These are phyloP conservation scores for Herpotrichia juniperi DNA, from an alignment of 2,329 filamentous ascomycete genomes.

Conservation along the genomic window DNA sequence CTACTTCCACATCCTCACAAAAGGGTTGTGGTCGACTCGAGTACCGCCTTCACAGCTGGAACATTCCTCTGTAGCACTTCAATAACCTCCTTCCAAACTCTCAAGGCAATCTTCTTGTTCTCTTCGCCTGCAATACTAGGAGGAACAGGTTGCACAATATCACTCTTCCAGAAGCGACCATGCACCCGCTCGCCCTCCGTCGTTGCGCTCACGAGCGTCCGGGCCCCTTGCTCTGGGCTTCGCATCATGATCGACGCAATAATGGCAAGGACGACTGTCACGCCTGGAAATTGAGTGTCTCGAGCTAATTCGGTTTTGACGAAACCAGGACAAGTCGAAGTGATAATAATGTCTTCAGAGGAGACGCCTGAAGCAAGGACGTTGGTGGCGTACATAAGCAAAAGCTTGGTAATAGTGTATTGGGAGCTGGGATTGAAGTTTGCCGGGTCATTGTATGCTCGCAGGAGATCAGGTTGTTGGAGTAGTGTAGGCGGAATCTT, in stretches of 20 bases:
- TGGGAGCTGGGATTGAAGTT: constrained; percentile 30
- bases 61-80: constrained; percentile 38
- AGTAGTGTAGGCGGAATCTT: constrained; percentile 27
- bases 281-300: constrained; percentile 35
- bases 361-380: constrained; percentile 33
- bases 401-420: constrained; percentile 42
- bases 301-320: constrained; percentile 38
- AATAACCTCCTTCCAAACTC: constrained; percentile 43
- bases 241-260: constrained; percentile 27
- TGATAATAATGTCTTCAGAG: constrained; percentile 40
- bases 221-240: constrained; percentile 34
- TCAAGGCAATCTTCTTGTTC: constrained; percentile 35
- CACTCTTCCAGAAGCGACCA: constrained; percentile 44
- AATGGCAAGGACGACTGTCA: constrained; percentile 18
- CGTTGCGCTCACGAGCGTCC: constrained; percentile 41
- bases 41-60: constrained; percentile 12
- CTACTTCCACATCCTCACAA: not conserved
- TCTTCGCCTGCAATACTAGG: constrained; percentile 35
- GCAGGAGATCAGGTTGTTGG: constrained; percentile 29
- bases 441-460: constrained; percentile 35
- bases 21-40: not conserved
- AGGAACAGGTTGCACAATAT: constrained; percentile 36
- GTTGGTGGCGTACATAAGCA: constrained; percentile 41
- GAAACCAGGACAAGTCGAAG: constrained; percentile 43
- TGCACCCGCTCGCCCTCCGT: constrained; percentile 40